phyloP scores from a whole-genome alignment of 441 rosid species.

The Corymbia calophylla region DNA sequence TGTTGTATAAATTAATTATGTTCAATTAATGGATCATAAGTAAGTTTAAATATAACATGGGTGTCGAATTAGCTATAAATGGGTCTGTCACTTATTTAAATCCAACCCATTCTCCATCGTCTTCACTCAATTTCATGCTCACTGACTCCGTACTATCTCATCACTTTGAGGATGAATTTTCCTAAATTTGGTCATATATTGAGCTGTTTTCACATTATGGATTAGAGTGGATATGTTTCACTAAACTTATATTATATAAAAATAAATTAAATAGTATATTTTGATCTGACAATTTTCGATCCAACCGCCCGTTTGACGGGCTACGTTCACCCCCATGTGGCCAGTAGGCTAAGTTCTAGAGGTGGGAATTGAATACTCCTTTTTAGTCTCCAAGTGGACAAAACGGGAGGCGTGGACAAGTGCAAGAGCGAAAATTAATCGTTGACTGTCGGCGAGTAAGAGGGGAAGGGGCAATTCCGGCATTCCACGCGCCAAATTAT shows the following conservation, averaged over 20 bases:
- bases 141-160: too few species aligned
- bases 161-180: too few species aligned
- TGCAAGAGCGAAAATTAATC: background rate
- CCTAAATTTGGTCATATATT: background rate
- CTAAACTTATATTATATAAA: too few species aligned
- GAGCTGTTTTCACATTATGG: too few species aligned
- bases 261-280: too few species aligned
- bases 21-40: background rate
- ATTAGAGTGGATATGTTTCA: rapidly evolving
- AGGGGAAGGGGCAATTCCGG: background rate
- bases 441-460: background rate
- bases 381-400: background rate
- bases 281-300: background rate
- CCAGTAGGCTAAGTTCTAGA: background rate
- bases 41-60: too few species aligned
- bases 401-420: background rate
- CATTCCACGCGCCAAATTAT: background rate
- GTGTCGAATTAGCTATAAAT: too few species aligned
- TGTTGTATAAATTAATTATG: too few species aligned
- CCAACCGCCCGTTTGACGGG: background rate
- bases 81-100: background rate
- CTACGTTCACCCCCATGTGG: background rate
- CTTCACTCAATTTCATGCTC: background rate
- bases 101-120: background rate
- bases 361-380: background rate